phyloP scores from a whole-genome alignment of 108 stramenopile genomes.

The Seminavis robusta region DNA sequence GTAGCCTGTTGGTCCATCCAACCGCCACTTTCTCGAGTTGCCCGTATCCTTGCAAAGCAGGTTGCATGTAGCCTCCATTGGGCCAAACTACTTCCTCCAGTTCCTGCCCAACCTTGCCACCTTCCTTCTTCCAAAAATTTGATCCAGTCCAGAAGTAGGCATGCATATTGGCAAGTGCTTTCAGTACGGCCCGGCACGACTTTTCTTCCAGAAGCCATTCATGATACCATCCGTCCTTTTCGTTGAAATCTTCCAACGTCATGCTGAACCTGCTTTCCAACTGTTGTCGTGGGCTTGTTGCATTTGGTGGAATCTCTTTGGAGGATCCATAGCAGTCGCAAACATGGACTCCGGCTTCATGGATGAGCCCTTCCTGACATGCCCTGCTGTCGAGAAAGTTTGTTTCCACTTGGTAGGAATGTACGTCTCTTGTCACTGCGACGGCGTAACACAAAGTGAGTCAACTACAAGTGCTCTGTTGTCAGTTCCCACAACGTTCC shows the following conservation, averaged over 20 bases:
- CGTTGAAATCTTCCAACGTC: conserved; percentile 51
- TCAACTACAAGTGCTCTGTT: not conserved
- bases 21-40: conserved; percentile 48
- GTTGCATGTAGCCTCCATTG: conserved; percentile 65
- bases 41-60: conserved; percentile 41
- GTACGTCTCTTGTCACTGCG: conserved; percentile 41
- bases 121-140: conserved; percentile 47
- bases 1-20: conserved; percentile 34
- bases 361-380: conserved; percentile 23
- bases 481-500: not conserved
- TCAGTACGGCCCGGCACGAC: conserved; percentile 33
- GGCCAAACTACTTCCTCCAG: conserved; percentile 46
- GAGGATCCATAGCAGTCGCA: conserved; percentile 38
- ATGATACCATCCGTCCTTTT: conserved; percentile 55
- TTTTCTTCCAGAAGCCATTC: conserved; percentile 43
- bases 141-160: conserved; percentile 69
- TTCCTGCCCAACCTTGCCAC: conserved; percentile 35
- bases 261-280: conserved; percentile 49
- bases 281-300: conserved; percentile 27
- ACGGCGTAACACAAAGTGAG: not conserved
- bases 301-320: conserved; percentile 35
- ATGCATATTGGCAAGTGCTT: conserved; percentile 59
- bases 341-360: conserved; percentile 40
- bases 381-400: conserved; percentile 45
- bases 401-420: conserved; percentile 51